Evolutionary conservation across 108 stramenopile genomes (phyloP).

Genomic region (Nitzschia palea): DNA sequence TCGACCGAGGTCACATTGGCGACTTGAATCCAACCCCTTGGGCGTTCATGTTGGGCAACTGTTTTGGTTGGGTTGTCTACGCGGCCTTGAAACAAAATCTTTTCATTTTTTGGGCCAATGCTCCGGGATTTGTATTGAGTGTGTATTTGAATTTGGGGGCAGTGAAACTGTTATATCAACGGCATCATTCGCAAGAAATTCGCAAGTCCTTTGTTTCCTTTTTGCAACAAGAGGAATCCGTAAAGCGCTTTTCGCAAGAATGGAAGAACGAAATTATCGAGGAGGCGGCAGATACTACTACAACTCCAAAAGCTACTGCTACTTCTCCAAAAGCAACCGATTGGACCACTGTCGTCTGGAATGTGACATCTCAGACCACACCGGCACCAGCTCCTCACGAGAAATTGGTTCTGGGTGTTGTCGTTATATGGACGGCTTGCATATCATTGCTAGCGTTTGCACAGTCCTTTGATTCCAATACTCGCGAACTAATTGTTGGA

Average conservation of each 20-base stretch:
- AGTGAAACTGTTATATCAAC: constrained; percentile 64
- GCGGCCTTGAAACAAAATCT: constrained; percentile 58
- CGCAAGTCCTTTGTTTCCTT: constrained; percentile 39
- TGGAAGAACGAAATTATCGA: not conserved
- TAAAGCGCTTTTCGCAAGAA: not conserved
- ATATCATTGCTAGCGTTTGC: constrained; percentile 33
- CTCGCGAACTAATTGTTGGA: constrained; percentile 59
- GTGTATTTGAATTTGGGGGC: constrained; percentile 79
- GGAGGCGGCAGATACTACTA: not conserved
- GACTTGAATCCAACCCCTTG: constrained; percentile 78
- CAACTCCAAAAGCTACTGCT: constrained; percentile 9
- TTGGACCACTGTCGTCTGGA: constrained; percentile 47
- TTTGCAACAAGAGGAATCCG: constrained; percentile 29
- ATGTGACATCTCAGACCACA: constrained; percentile 59
- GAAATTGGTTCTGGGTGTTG: constrained; percentile 48
- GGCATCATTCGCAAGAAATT: constrained; percentile 35
- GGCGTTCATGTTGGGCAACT: constrained; percentile 82
- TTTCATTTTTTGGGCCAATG: constrained; percentile 72
- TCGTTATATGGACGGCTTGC: constrained; percentile 46
- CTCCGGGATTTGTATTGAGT: constrained; percentile 51
- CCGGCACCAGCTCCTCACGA: constrained; percentile 68
- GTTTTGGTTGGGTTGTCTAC: constrained; percentile 73
- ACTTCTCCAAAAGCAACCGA: constrained; percentile 14
- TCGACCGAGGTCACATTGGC: constrained; percentile 52
- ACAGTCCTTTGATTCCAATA: not conserved